phyloP scores from a whole-genome alignment of 2,329 filamentous ascomycete species.

The Trichophyton simii region DNA sequence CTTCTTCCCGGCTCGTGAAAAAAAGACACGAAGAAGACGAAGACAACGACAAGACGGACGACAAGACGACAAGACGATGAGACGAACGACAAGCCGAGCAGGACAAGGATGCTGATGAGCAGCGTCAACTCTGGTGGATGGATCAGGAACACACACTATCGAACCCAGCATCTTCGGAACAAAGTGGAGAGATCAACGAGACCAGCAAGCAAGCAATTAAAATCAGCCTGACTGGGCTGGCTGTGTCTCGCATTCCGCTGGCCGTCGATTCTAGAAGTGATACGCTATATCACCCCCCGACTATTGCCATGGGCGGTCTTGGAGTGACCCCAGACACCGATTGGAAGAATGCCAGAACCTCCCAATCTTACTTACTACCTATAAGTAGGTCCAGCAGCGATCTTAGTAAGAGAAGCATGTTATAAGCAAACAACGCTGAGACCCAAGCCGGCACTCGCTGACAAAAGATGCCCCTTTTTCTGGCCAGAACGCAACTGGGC shows the following conservation, averaged over 20 bases:
- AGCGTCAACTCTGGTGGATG: background rate
- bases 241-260: slow-evolving; percentile 1
- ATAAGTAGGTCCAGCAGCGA: background rate
- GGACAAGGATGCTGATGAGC: too few species aligned
- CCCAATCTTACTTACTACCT: background rate
- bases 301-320: background rate
- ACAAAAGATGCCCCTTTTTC: background rate
- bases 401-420: background rate
- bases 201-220: too few species aligned
- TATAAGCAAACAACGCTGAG: background rate
- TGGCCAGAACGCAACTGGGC: background rate
- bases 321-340: too few species aligned
- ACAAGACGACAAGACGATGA: background rate
- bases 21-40: background rate
- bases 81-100: too few species aligned
- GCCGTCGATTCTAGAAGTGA: background rate
- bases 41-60: background rate
- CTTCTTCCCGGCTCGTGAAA: background rate
- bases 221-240: background rate
- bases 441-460: background rate
- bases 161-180: background rate
- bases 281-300: background rate
- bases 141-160: background rate
- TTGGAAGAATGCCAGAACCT: background rate
- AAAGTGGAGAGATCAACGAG: slow-evolving; percentile 1